phyloP scores from a whole-genome alignment of 306 rosid genomes.

The Acacia crassicarpa region DNA sequence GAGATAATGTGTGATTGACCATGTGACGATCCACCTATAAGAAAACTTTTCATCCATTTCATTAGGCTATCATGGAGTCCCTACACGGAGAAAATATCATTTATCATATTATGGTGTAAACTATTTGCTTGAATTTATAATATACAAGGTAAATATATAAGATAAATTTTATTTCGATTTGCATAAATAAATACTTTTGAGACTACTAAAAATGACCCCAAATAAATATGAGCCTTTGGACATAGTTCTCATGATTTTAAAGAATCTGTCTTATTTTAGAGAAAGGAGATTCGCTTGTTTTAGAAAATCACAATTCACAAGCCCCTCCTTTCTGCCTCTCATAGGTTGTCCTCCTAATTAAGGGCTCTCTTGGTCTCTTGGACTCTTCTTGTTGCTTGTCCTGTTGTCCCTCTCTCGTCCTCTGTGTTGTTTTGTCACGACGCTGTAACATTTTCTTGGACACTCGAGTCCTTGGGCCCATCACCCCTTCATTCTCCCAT shows the following conservation, averaged over 20 bases:
- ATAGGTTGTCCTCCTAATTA: conserved; percentile 48
- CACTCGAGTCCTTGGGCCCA: conserved; percentile 36
- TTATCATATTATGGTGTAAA: too few species aligned
- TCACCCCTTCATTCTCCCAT: conserved; percentile 7
- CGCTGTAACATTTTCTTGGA: conserved; percentile 54
- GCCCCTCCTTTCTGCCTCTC: conserved; percentile 24
- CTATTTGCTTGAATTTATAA: too few species aligned
- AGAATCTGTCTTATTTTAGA: neutral
- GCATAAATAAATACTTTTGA: too few species aligned
- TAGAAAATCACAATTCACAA: conserved; percentile 27
- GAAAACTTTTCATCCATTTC: too few species aligned
- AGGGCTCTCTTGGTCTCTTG: conserved; percentile 27
- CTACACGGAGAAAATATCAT: too few species aligned
- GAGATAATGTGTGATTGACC: too few species aligned
- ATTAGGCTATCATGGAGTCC: too few species aligned
- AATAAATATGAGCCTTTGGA: too few species aligned
- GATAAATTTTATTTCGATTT: too few species aligned
- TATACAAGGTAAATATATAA: too few species aligned
- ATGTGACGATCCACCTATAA: too few species aligned
- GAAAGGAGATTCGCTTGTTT: conserved; percentile 7
- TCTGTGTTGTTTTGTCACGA: conserved; percentile 43
- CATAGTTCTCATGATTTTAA: neutral
- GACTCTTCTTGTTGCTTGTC: neutral
- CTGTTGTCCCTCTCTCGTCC: conserved; percentile 2
- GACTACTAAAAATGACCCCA: too few species aligned